Evolutionary conservation across 345 rosid species (phyloP), one percentile per base, ranked within the genome.

Genomic region (Eucalyptus cloeziana): DNA sequence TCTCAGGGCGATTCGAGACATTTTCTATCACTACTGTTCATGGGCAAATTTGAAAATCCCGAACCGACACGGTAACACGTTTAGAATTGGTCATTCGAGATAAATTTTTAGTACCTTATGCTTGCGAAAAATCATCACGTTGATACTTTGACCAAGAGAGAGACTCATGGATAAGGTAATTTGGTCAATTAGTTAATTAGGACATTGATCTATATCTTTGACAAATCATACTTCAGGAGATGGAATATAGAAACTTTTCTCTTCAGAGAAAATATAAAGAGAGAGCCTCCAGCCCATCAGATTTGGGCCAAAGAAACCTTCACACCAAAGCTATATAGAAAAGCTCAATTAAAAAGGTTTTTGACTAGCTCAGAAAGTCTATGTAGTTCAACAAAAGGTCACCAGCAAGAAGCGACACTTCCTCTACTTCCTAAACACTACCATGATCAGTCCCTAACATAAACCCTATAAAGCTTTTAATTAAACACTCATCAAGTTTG

Each of bases 361-460:
- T 76, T 40, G 16, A 76, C 83, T 76, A 76, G 24, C 30, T 40
- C 30, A 17, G 30, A 76, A 40, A 21, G 83, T 76, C 92, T 13
- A 91, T 49, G 8, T 90, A 89, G 88, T 92, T 91, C 86, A 88
- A 91, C 51, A 90, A 93, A 14, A 91, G 94, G 30, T 88, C 92
- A 45, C 88, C 88, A 90, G 87, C 90, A 90, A 56, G 87, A 62
- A 21, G 88, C 90, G 92, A 90, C 88, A 90, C 89, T 92, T 87
- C 81, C 92, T 87, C 89, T 24, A 91, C 88, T 79, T 90, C 93
- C 83, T 76, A 76, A 76, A 22, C 47, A 43, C 83, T 85, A 85
- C 33, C 37, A 8, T 85, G 33, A 85, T 85, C 58, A 85, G 58
- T 27, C 37, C 87, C 87, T 27, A 44, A 49, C 43, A 47, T 27